These are phyloP conservation scores for Eutypella sp. DNA, from an alignment of 2,329 filamentous ascomycete genomes.

Conservation along the genomic window DNA sequence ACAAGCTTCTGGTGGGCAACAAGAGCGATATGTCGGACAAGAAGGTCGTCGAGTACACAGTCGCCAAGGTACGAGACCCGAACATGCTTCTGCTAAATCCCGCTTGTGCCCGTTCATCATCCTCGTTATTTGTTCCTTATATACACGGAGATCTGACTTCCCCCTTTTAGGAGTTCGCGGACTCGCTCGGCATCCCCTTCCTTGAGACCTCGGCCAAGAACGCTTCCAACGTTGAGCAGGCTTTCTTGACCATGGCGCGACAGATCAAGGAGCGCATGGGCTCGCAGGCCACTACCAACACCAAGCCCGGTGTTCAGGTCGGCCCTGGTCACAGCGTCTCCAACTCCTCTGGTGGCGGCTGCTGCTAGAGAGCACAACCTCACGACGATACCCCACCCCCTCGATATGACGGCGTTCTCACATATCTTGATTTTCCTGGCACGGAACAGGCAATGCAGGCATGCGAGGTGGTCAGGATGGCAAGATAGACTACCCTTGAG, in stretches of 20 bases:
- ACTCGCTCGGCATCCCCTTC: constrained; percentile 98
- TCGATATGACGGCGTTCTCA: constrained; percentile 15
- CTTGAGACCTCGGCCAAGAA: constrained; percentile 99
- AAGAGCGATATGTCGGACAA: constrained; percentile 99
- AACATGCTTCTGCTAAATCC: constrained; percentile 1
- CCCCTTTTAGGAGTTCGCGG: constrained; percentile 84
- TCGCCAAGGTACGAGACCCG: constrained; percentile 77
- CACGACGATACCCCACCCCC: constrained; percentile 28
- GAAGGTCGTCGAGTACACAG: constrained; percentile 99
- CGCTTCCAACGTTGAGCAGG: constrained; percentile 98
- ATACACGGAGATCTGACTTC: neutral
- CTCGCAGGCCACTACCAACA: constrained; percentile 90
- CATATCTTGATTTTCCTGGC: constrained; percentile 19
- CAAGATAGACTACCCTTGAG: constrained; percentile 19
- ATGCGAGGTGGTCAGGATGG: constrained; percentile 22
- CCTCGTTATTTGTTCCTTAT: neutral
- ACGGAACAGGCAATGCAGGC: constrained; percentile 21
- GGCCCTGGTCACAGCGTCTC: constrained; percentile 92
- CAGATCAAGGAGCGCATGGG: constrained; percentile 99
- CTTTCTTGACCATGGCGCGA: constrained; percentile 98
- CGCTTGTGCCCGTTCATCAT: neutral
- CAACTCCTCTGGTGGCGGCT: constrained; percentile 76
- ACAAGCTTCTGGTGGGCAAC: constrained; percentile 99
- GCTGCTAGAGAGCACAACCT: constrained; percentile 69
- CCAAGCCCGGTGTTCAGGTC: constrained; percentile 96